These are phyloP conservation scores for Trichothecium roseum DNA, from an alignment of 2,329 filamentous ascomycete genomes.

Conservation along the genomic window DNA sequence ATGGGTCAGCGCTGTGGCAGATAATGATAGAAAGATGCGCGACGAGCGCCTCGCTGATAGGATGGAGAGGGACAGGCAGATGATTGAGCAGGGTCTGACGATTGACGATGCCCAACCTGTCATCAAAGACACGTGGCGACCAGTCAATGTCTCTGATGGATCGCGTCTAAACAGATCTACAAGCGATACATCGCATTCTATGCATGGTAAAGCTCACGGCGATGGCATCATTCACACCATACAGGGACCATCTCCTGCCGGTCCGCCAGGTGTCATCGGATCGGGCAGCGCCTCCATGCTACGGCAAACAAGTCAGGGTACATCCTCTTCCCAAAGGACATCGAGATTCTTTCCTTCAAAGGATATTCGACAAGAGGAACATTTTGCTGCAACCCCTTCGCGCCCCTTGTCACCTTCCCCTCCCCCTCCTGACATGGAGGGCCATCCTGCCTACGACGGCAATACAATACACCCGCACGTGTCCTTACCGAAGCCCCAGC, in stretches of 20 bases:
- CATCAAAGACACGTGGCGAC: constrained; percentile 46
- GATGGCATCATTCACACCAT: neutral
- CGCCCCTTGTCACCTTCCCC: constrained; percentile 53
- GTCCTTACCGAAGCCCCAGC: constrained; percentile 57
- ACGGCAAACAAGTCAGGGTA: constrained; percentile 15
- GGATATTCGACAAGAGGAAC: constrained; percentile 34
- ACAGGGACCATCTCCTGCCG: constrained; percentile 7
- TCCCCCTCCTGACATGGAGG: constrained; percentile 59
- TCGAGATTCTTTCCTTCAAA: constrained; percentile 54
- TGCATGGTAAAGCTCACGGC: neutral
- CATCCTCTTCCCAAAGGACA: constrained; percentile 31
- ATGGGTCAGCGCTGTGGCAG: constrained; percentile 31
- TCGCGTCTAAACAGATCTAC: too few species aligned
- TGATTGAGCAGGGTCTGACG: constrained; percentile 28
- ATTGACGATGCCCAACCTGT: constrained; percentile 33
- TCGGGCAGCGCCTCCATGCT: constrained; percentile 14
- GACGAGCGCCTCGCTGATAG: constrained; percentile 18
- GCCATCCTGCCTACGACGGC: constrained; percentile 63
- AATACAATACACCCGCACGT: constrained; percentile 57
- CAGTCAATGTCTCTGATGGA: constrained; percentile 24
- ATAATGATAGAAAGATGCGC: constrained; percentile 34
- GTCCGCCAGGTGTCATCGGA: constrained; percentile 16
- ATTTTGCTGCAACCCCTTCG: constrained; percentile 22
- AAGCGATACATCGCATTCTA: too few species aligned
- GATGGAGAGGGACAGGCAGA: constrained; percentile 4